These are phyloP conservation scores for Galerina marginata DNA, from an alignment of 768 basidiomycete genomes.

Conservation along the genomic window DNA sequence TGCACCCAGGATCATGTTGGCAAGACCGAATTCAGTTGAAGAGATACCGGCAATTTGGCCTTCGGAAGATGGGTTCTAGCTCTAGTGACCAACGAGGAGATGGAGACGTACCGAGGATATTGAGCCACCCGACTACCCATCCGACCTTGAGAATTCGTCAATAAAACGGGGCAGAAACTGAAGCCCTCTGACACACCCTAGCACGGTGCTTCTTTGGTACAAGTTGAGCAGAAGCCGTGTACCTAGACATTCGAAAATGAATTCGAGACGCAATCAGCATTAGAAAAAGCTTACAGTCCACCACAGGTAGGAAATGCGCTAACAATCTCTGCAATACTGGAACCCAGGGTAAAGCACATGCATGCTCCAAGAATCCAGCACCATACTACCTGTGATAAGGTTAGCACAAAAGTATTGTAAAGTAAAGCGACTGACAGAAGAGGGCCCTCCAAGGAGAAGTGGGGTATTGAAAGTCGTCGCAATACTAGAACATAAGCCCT, in stretches of 20 bases:
- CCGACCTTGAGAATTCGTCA: slow-evolving; percentile 50
- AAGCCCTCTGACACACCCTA: slow-evolving; percentile 41
- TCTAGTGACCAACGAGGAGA: not conserved
- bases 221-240: slow-evolving; percentile 82
- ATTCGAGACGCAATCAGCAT: slow-evolving; percentile 1
- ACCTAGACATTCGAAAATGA: slow-evolving; percentile 42
- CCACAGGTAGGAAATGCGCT: slow-evolving; percentile 79
- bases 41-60: slow-evolving; percentile 87
- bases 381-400: slow-evolving; percentile 56
- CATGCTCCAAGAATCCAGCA: slow-evolving; percentile 75
- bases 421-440: slow-evolving; percentile 51
- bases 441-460: slow-evolving; percentile 68
- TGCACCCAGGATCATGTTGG: slow-evolving; percentile 83
- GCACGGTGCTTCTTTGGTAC: slow-evolving; percentile 69
- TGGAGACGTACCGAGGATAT: slow-evolving; percentile 63
- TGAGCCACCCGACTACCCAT: slow-evolving; percentile 85
- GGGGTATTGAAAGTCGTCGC: slow-evolving; percentile 83
- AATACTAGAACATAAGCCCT: slow-evolving; percentile 78
- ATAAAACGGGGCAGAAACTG: not conserved
- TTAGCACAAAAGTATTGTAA: slow-evolving; percentile 1
- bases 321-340: slow-evolving; percentile 79
- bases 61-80: slow-evolving; percentile 24
- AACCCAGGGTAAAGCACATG: slow-evolving; percentile 78
- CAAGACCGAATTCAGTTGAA: slow-evolving; percentile 84
- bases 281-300: slow-evolving; percentile 54